These are phyloP conservation scores for Trichosporon ovoides DNA, from an alignment of 1,284 basidiomycete species.

Conservation along the genomic window DNA sequence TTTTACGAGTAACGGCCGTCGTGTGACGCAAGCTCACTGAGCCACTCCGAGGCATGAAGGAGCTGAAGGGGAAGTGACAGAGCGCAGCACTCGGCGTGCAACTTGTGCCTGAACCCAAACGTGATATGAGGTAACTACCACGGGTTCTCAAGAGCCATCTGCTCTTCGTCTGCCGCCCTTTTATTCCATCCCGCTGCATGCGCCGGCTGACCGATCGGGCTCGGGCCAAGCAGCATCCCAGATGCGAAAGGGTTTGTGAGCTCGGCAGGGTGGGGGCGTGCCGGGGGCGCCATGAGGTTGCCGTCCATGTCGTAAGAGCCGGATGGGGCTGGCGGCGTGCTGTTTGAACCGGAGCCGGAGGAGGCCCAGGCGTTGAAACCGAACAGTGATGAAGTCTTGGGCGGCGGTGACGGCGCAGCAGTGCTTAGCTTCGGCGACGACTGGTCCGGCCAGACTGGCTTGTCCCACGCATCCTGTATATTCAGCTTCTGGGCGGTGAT, in stretches of 20 bases:
- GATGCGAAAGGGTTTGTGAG: conserved; percentile 19
- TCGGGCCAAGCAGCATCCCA: not conserved
- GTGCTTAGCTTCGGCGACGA: not conserved
- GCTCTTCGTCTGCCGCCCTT: conserved; percentile 12
- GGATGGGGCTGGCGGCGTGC: not conserved
- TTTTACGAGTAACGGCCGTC: no score
- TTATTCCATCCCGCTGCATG: conserved; percentile 6
- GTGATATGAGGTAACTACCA: no score
- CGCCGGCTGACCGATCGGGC: not conserved
- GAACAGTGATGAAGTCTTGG: conserved; percentile 21
- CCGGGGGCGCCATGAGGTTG: conserved; percentile 36
- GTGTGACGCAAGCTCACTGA: no score
- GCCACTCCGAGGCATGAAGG: no score
- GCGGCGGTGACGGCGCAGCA: not conserved
- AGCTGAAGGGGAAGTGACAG: no score
- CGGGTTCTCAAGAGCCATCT: conserved; percentile 32
- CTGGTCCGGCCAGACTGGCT: conserved; percentile 12
- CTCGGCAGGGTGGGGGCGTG: conserved; percentile 42
- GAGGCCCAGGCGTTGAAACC: conserved; percentile 38
- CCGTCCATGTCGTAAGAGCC: conserved; percentile 16
- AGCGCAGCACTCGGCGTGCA: no score
- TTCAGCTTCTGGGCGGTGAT: conserved; percentile 20
- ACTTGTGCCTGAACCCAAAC: no score
- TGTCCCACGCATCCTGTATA: conserved; percentile 26
- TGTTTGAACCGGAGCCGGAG: conserved; percentile 10